phyloP scores from a whole-genome alignment of 768 basidiomycete genomes.

The Macrolepiota fuliginosa region DNA sequence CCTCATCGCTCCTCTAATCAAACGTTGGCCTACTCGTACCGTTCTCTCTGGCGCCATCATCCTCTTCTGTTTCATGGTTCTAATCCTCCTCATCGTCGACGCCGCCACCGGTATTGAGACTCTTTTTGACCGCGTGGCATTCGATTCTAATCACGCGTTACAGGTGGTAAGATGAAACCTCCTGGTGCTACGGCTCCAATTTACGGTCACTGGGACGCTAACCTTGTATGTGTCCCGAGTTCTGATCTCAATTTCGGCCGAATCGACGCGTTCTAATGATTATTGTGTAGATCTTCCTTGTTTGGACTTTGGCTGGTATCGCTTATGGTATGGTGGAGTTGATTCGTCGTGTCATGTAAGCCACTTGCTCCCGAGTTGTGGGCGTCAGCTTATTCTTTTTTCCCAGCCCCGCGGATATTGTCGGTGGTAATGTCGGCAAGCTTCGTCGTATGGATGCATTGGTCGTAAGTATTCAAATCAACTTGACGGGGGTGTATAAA shows the following conservation, averaged over 20 bases:
- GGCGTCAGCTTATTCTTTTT: background rate
- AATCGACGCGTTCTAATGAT: background rate
- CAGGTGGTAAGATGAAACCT: slow-evolving; percentile 28
- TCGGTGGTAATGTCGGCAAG: slow-evolving; percentile 29
- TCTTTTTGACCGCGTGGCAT: background rate
- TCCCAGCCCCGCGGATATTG: slow-evolving; percentile 29
- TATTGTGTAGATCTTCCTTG: slow-evolving; percentile 25
- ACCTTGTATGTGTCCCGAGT: slow-evolving; percentile 20
- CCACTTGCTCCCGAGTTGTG: too few species aligned
- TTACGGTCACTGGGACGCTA: slow-evolving; percentile 28
- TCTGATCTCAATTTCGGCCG: background rate
- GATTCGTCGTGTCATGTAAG: slow-evolving; percentile 33
- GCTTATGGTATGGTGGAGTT: slow-evolving; percentile 34
- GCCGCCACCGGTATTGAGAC: slow-evolving; percentile 21
- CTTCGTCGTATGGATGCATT: slow-evolving; percentile 31
- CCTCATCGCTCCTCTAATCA: slow-evolving; percentile 30
- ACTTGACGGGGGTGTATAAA: background rate
- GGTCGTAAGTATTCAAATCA: slow-evolving; percentile 18
- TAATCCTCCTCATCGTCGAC: slow-evolving; percentile 30
- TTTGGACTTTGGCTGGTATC: slow-evolving; percentile 31
- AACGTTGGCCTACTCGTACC: slow-evolving; percentile 28
- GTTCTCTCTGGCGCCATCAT: slow-evolving; percentile 25
- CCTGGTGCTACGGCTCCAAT: slow-evolving; percentile 14
- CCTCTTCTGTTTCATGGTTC: slow-evolving; percentile 27
- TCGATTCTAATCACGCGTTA: background rate